Percentiles rank a stretch among this genome's conserved stretches.
Conservation (phyloP, 495 filamentous ascomycete genomes). For the Lophiotrema nucula region DNA sequence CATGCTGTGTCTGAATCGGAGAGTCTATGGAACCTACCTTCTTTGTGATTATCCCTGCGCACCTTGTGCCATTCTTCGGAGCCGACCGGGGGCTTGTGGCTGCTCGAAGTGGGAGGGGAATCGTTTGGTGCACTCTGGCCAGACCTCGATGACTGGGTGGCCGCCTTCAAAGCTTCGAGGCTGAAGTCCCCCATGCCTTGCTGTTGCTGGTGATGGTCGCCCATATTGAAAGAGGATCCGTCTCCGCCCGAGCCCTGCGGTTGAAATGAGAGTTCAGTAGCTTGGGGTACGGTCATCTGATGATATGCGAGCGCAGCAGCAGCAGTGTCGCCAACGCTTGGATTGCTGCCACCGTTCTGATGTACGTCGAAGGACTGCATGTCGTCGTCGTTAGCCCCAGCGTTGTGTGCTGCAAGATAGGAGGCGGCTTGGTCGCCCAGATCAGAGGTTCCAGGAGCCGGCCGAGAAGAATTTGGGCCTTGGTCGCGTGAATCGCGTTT, state of each 20-base stretch:
- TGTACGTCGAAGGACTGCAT: slow-evolving; percentile 34
- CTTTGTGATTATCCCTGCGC: slow-evolving; percentile 97
- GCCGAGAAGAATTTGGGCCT: slow-evolving; percentile 21
- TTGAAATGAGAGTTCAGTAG: slow-evolving; percentile 67
- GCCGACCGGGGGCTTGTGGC: slow-evolving; percentile 81
- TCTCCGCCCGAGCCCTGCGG: slow-evolving; percentile 37
- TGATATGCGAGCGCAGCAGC: slow-evolving; percentile 70
- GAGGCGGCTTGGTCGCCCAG: slow-evolving; percentile 31
- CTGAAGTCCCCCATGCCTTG: slow-evolving; percentile 36
- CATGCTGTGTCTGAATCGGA: neutral
- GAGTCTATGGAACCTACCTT: slow-evolving; percentile 59
- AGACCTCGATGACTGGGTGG: slow-evolving; percentile 16
- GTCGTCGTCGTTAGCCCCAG: slow-evolving; percentile 34
- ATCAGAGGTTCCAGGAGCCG: slow-evolving; percentile 32
- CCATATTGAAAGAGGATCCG: slow-evolving; percentile 37
- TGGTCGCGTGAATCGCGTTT: slow-evolving; percentile 42
- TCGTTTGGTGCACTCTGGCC: slow-evolving; percentile 48
- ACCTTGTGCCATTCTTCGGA: slow-evolving; percentile 98
- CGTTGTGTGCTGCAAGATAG: slow-evolving; percentile 32
- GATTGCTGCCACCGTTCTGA: slow-evolving; percentile 34
- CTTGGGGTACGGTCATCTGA: slow-evolving; percentile 66
- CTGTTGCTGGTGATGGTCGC: slow-evolving; percentile 36
- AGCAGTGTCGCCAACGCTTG: slow-evolving; percentile 55
- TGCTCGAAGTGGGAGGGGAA: slow-evolving; percentile 41
- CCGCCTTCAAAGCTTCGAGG: slow-evolving; percentile 34